Base-by-base conservation (phyloP, 208 protist genomes). In the Wallacemonas sp. region DNA sequence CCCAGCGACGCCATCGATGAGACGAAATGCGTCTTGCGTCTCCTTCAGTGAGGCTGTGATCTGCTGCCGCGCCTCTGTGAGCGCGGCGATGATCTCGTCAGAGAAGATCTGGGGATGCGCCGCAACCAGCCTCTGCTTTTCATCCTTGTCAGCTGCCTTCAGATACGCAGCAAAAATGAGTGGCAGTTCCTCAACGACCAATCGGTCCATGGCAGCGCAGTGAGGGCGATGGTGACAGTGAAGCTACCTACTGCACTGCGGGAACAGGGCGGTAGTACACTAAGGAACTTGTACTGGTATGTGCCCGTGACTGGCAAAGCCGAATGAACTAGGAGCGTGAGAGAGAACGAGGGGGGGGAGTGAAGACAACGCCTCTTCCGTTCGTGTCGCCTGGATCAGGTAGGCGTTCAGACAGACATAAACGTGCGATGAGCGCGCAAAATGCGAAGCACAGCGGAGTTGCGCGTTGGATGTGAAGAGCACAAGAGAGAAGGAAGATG, bases 1-100 rank as follows among this genome's bases (percentile, higher is more conserved):
- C 1, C 54, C 67, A 8, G 73, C 73, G 1, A 90, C 76, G 21
- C 63, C 75, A 26, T 86, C 79, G 47, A 91, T 80, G 19, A 65
- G 54, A 17, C 65, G 56, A 38, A 66, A 83, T 12, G 70, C 69
- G 24, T 84, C 77, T 12, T 42, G 41, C 2, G 77, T 70, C 55
- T 90, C 77, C 9, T 65, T 44, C 17, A 75, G 46, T 5, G 79
- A 66, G 8, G 58, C 61, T 9, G 41, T 21, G 9, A 94, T 55
- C 62, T 79, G 62, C 39, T 11, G 33, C 0, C 56, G 58, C 0
- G 80, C 84, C 1, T 77, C 74, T 26, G 53, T 34, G 8, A 94
- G 72, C 1, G 77, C 79, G n/a, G 27, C 63, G 15, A 85, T 45
- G 17, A 91, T 55, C 11, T 77, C 76, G 0, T 63, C 46, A 0